Conservation (phyloP, 768 basidiomycete genomes). For the Ephemerocybe angulata region DNA sequence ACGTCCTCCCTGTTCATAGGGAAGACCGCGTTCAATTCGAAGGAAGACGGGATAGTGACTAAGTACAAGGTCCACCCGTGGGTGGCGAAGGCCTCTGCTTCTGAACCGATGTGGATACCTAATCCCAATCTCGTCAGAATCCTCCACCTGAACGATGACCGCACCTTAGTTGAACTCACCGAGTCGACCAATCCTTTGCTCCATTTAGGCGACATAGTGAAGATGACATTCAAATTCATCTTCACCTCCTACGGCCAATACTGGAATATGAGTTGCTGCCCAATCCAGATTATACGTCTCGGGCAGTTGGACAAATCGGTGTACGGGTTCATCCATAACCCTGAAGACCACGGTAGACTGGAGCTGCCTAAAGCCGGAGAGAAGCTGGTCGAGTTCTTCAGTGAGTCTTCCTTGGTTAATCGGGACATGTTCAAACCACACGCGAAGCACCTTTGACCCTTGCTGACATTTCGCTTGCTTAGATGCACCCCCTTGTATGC, state of each 20-base stretch:
- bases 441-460: no score
- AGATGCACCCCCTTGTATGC: no score
- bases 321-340: not conserved
- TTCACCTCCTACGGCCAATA: not conserved
- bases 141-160: not conserved
- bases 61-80: not conserved
- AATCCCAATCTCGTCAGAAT: not conserved
- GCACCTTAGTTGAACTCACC: not conserved
- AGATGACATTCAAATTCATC: not conserved
- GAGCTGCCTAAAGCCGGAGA: not conserved
- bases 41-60: not conserved
- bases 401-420: no score
- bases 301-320: not conserved
- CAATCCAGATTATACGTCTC: not conserved
- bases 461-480: no score
- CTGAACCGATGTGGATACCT: not conserved
- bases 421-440: no score
- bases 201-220: not conserved
- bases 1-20: not conserved
- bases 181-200: not conserved
- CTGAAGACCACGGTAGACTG: not conserved
- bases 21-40: not conserved
- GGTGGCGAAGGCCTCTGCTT: not conserved
- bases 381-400: not conserved
- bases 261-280: not conserved